A percentile compares a stretch with the other conserved stretches of the same genome.
Conservation (phyloP, 352 stramenopile genomes). For the Globisporangium lucens region DNA sequence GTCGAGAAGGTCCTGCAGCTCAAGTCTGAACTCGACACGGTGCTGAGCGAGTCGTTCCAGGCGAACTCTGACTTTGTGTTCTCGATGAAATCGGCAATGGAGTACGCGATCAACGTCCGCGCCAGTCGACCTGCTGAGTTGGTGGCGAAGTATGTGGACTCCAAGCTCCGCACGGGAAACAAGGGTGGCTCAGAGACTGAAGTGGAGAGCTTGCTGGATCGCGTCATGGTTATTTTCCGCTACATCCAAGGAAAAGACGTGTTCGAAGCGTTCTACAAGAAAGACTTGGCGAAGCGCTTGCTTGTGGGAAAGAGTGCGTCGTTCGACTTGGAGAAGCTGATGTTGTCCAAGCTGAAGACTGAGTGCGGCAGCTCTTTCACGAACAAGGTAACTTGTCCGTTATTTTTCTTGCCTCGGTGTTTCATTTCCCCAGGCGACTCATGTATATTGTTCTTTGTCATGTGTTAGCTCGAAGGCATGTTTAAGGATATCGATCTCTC, state of each 20-base stretch:
- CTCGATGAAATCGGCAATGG: conserved; percentile 85
- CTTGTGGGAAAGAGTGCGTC: conserved; percentile 89
- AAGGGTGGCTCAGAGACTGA: conserved; percentile 85
- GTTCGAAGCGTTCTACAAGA: conserved; percentile 99
- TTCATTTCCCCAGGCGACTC: not conserved
- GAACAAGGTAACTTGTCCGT: conserved; percentile 78
- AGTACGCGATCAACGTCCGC: conserved; percentile 87
- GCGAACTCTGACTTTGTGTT: conserved; percentile 74
- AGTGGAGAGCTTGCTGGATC: conserved; percentile 85
- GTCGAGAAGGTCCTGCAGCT: conserved; percentile 89
- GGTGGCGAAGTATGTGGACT: conserved; percentile 91
- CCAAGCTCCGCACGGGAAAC: conserved; percentile 83
- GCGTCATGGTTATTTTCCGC: conserved; percentile 95
- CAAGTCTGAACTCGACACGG: conserved; percentile 77
- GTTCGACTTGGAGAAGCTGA: conserved; percentile 95
- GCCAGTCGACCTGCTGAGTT: conserved; percentile 85
- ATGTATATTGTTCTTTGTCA: not conserved
- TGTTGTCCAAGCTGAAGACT: conserved; percentile 97
- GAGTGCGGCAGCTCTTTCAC: conserved; percentile 98
- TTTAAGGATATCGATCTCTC: conserved; percentile 99
- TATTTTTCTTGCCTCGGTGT: not conserved
- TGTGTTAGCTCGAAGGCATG: conserved; percentile 96
- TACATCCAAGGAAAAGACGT: conserved; percentile 98
- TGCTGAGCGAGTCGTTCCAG: conserved; percentile 74
- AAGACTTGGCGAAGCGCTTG: conserved; percentile 96